Base-by-base conservation (phyloP, 805 yeast species). In the Yamadazyma tumulicola region DNA sequence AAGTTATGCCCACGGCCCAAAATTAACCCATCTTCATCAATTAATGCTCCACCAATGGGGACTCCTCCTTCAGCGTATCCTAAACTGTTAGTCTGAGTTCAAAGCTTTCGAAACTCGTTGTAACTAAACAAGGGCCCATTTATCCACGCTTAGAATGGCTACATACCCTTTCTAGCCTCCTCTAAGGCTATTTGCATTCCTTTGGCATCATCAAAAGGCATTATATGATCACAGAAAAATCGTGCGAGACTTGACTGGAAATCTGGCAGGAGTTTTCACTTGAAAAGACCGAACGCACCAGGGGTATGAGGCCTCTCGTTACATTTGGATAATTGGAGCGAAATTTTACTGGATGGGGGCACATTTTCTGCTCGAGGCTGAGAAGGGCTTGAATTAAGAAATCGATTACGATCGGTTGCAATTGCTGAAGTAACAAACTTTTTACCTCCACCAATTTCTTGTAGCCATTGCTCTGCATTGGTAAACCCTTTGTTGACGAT, bases 1-100 rank as follows among this genome's bases (percentile, higher is more conserved):
- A 77, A 71, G 60, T 91, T 91, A 59, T 87, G 97, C 10, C 98
- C 97, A 31, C 79, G 69, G 18, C 96, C 96, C 9, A 89, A 67
- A 9, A 91, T 74, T 3, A 76, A 74, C 13, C 97, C 97, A 40
- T 84, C 89, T 45, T 74, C 79, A 34, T 73, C 70, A 29, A 86
- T 72, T 34, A 85, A 66, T 24, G 81, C 83, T 4, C 88, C 91
- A 9, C 95, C 83, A 40, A 87, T 87, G 4, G 96, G 96, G 17
- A 88, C 80, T 31, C 96, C 97, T n/a, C 95, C 95, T 60, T 88
- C 95, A 4, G 60, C 66, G 49, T 69, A 75, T 31, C 89, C 84
- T 78, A 13, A 14, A 26, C 14, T 22, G 38, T 39, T 37, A 39
- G 42, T 34, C 33, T 11, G 5, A 29, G 6, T 12, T 22, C 16